These are phyloP conservation scores for Trichosphaerium sp. DNA, from an alignment of 78 protist species.

Conservation along the genomic window DNA sequence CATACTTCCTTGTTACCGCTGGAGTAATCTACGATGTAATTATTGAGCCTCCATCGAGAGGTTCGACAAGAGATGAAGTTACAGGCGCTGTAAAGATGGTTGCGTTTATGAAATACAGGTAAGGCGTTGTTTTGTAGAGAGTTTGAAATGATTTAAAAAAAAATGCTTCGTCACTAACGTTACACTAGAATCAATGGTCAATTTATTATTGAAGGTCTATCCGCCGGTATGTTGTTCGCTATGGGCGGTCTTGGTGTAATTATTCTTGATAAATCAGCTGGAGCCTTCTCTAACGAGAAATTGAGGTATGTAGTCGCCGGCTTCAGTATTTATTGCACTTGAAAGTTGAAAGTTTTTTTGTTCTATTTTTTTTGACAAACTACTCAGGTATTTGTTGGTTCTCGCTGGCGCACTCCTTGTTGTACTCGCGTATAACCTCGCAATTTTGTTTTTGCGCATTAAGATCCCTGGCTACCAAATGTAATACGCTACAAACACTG, in stretches of 20 bases:
- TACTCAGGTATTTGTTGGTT: slow-evolving; percentile 25
- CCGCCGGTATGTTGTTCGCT: slow-evolving; percentile 45
- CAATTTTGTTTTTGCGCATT: slow-evolving; percentile 46
- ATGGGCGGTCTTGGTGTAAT: slow-evolving; percentile 62
- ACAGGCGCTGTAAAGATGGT: slow-evolving; percentile 35
- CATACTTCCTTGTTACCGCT: slow-evolving; percentile 39
- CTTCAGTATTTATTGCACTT: too few species aligned
- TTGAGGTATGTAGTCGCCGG: too few species aligned
- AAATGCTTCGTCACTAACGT: too few species aligned
- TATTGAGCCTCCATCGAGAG: slow-evolving; percentile 60
- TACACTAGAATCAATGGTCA: slow-evolving; percentile 73
- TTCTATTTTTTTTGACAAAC: slow-evolving; percentile 2
- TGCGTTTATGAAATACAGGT: slow-evolving; percentile 45
- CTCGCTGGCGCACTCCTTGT: slow-evolving; percentile 19
- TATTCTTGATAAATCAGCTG: slow-evolving; percentile 40
- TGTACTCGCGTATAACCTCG: slow-evolving; percentile 33
- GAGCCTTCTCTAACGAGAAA: too few species aligned
- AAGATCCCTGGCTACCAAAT: slow-evolving; percentile 52
- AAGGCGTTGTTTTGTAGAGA: too few species aligned
- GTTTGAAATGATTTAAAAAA: too few species aligned
- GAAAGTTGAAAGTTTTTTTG: too few species aligned
- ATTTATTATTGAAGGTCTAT: slow-evolving; percentile 64
- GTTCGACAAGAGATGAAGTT: slow-evolving; percentile 22
- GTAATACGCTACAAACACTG: too few species aligned
- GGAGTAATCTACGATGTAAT: slow-evolving; percentile 70